These are phyloP conservation scores for Ceratocystis lukuohia DNA, from an alignment of 2,329 filamentous ascomycete species.

Conservation along the genomic window DNA sequence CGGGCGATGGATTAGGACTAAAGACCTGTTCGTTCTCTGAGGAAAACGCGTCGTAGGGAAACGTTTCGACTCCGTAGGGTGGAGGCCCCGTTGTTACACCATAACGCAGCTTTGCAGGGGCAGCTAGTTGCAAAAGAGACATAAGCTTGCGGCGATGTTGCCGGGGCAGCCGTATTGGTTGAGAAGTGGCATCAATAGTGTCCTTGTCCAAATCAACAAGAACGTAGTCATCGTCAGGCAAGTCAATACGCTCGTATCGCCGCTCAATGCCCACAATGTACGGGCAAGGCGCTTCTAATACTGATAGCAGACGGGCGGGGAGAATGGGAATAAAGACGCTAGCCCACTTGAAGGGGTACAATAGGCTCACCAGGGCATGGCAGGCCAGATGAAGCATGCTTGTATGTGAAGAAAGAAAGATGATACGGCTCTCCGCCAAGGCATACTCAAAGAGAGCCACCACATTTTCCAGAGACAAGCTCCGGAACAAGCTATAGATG, in stretches of 20 bases:
- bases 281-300: constrained; percentile 85
- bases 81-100: constrained; percentile 82
- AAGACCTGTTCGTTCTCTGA: constrained; percentile 76
- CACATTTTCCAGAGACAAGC: constrained; percentile 81
- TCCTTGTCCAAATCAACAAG: constrained; percentile 88
- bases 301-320: constrained; percentile 74
- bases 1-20: constrained; percentile 53
- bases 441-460: constrained; percentile 87
- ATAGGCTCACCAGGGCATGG: constrained; percentile 67
- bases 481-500: constrained; percentile 82
- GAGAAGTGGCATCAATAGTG: constrained; percentile 69
- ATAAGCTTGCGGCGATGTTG: constrained; percentile 83
- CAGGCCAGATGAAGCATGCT: constrained; percentile 92
- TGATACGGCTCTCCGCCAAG: constrained; percentile 85
- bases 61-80: constrained; percentile 84
- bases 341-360: constrained; percentile 87
- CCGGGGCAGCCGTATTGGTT: constrained; percentile 66
- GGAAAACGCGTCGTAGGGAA: constrained; percentile 77
- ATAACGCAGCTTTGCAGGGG: constrained; percentile 75
- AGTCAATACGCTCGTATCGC: constrained; percentile 69
- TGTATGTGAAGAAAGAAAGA: constrained; percentile 88
- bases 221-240: constrained; percentile 92
- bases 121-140: constrained; percentile 75
- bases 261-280: constrained; percentile 95
- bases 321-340: constrained; percentile 90